Evolutionary conservation across 2,329 filamentous ascomycete genomes (phyloP).

Genomic region (Akanthomyces muscarius): DNA sequence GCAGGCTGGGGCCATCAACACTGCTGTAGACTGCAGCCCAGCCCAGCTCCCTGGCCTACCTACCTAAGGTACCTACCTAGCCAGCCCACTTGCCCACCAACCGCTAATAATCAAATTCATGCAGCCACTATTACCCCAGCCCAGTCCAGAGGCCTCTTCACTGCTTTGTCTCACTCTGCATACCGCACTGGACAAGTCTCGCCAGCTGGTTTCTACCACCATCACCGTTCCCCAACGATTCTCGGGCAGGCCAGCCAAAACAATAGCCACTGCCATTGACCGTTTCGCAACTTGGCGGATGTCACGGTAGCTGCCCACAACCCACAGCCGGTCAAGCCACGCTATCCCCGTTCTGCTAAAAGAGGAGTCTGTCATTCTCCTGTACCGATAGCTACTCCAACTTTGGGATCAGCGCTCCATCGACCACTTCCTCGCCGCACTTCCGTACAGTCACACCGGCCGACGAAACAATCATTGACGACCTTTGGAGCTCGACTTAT

Average conservation of each 20-base stretch:
- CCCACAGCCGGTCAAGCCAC: background rate
- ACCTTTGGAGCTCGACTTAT: background rate
- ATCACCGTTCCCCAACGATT: slow-evolving; percentile 11
- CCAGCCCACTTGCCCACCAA: background rate
- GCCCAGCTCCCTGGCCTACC: background rate
- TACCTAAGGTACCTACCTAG: background rate
- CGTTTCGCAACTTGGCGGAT: slow-evolving; percentile 1
- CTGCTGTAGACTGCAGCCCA: background rate
- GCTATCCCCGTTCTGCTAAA: slow-evolving; percentile 5
- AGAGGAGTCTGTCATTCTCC: slow-evolving; percentile 4
- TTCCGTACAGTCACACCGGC: background rate
- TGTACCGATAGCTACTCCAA: background rate
- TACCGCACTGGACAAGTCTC: background rate
- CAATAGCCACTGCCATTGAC: background rate
- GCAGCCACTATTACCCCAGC: background rate
- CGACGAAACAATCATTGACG: background rate
- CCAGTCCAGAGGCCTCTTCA: background rate
- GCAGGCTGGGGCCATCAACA: background rate
- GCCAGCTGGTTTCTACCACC: background rate
- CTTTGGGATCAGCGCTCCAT: slow-evolving; percentile 13
- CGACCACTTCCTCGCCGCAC: background rate
- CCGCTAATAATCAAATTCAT: background rate
- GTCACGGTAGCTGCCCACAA: background rate
- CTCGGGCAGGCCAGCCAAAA: background rate
- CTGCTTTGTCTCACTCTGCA: slow-evolving; percentile 6